Conservation (phyloP, 768 basidiomycete genomes). For the Lentinula sp. region DNA sequence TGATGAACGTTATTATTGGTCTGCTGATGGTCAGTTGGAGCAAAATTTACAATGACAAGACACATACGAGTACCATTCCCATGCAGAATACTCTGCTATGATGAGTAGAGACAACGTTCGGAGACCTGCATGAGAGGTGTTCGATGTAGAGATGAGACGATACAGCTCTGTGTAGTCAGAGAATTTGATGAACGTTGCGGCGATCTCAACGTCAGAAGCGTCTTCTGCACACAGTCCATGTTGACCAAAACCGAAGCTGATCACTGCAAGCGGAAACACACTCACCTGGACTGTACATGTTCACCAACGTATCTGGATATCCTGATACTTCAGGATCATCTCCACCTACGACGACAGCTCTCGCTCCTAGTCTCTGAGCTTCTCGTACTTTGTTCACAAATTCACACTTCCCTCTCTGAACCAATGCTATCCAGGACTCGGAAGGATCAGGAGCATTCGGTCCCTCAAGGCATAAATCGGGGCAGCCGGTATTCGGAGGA, state of each 20-base stretch:
- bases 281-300: conserved; percentile 89
- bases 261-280: conserved; percentile 4
- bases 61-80: conserved; percentile 90
- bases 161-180: conserved; percentile 71
- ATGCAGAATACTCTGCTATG: conserved; percentile 73
- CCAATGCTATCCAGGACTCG: conserved; percentile 86
- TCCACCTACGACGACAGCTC: conserved; percentile 90
- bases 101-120: conserved; percentile 72
- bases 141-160: conserved; percentile 64
- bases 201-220: conserved; percentile 76
- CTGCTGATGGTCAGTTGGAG: conserved; percentile 25
- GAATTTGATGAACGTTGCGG: conserved; percentile 85
- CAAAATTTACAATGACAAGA: neutral
- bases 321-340: conserved; percentile 54
- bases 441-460: conserved; percentile 48
- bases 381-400: conserved; percentile 86
- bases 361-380: conserved; percentile 70
- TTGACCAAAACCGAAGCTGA: neutral
- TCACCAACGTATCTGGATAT: conserved; percentile 71
- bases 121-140: conserved; percentile 74
- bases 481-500: conserved; percentile 55
- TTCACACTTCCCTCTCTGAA: conserved; percentile 85
- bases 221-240: conserved; percentile 46
- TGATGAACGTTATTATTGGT: conserved; percentile 79
- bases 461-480: conserved; percentile 55